Percentiles rank a stretch among this genome's conserved stretches.
phyloP scores from a whole-genome alignment of 2,329 filamentous ascomycete species.

The Nemania sp. region DNA sequence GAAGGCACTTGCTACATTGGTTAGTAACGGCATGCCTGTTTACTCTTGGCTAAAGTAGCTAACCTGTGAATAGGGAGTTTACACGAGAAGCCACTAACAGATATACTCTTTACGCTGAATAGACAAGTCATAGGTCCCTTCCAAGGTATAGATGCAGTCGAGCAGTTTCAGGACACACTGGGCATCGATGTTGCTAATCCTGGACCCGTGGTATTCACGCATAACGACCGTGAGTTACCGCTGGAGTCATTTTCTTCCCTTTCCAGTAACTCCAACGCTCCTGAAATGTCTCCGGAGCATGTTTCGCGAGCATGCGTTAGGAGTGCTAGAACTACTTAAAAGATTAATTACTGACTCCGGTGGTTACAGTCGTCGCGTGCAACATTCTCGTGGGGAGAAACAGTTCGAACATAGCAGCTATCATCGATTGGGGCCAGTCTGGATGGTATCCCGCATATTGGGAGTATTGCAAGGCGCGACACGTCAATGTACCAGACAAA shows the following conservation, averaged over 20 bases:
- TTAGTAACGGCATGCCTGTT: slow-evolving; percentile 23
- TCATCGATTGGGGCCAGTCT: slow-evolving; percentile 28
- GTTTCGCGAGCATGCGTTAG: too few species aligned
- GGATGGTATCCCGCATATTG: slow-evolving; percentile 33
- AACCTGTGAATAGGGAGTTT: slow-evolving; percentile 22
- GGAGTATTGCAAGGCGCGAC: slow-evolving; percentile 32
- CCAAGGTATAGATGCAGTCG: slow-evolving; percentile 25
- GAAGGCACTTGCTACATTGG: slow-evolving; percentile 26
- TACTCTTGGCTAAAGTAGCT: slow-evolving; percentile 20
- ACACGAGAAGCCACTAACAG: slow-evolving; percentile 23
- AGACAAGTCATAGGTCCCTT: slow-evolving; percentile 24
- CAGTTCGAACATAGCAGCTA: slow-evolving; percentile 24
- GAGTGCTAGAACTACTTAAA: too few species aligned
- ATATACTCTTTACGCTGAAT: slow-evolving; percentile 21
- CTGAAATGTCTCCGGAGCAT: too few species aligned
- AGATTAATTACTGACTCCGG: too few species aligned
- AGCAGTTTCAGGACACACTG: slow-evolving; percentile 27
- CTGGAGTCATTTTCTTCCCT: too few species aligned
- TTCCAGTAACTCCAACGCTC: too few species aligned
- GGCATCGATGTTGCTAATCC: slow-evolving; percentile 25
- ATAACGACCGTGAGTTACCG: too few species aligned
- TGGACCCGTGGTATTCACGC: slow-evolving; percentile 28
- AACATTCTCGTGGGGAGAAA: slow-evolving; percentile 31
- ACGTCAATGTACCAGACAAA: slow-evolving; percentile 25
- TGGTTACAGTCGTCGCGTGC: slow-evolving; percentile 33